Conservation (phyloP, 2,329 filamentous ascomycete species). For the Talaromyces rugulosus region DNA sequence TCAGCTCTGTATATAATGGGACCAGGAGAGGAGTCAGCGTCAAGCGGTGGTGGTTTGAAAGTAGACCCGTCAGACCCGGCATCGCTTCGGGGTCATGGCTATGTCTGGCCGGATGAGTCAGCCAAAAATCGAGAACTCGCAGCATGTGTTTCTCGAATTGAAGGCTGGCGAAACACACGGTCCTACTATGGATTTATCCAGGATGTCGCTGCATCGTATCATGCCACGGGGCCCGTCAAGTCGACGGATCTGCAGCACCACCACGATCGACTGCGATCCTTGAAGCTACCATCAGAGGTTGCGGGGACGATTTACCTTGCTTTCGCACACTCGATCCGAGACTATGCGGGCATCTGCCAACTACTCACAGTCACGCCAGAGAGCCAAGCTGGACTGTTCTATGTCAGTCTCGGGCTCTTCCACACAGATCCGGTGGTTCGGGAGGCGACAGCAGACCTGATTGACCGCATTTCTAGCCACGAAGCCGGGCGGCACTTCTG, state of each 20-base stretch:
- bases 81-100: conserved; percentile 75
- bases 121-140: conserved; percentile 80
- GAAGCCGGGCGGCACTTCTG: conserved; percentile 93
- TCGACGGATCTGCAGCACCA: conserved; percentile 75
- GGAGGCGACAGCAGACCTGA: conserved; percentile 68
- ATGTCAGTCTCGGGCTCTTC: conserved; percentile 84
- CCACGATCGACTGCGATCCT: conserved; percentile 80
- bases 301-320: conserved; percentile 82
- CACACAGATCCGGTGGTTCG: conserved; percentile 81
- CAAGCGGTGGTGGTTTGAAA: conserved; percentile 42
- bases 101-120: conserved; percentile 85
- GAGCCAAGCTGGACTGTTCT: conserved; percentile 83
- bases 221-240: conserved; percentile 36
- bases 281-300: conserved; percentile 71
- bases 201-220: conserved; percentile 45
- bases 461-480: conserved; percentile 79
- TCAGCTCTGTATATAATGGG: conserved; percentile 79
- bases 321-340: conserved; percentile 68
- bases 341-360: conserved; percentile 81
- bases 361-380: conserved; percentile 78
- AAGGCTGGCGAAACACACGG: conserved; percentile 93
- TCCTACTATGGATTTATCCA: conserved; percentile 96
- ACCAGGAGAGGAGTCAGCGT: conserved; percentile 58
- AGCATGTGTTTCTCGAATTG: conserved; percentile 86
- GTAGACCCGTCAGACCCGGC: conserved; percentile 39